Evolutionary conservation across 2,329 filamentous ascomycete species (phyloP).

Genomic region (Cryphonectria carpinicola): DNA sequence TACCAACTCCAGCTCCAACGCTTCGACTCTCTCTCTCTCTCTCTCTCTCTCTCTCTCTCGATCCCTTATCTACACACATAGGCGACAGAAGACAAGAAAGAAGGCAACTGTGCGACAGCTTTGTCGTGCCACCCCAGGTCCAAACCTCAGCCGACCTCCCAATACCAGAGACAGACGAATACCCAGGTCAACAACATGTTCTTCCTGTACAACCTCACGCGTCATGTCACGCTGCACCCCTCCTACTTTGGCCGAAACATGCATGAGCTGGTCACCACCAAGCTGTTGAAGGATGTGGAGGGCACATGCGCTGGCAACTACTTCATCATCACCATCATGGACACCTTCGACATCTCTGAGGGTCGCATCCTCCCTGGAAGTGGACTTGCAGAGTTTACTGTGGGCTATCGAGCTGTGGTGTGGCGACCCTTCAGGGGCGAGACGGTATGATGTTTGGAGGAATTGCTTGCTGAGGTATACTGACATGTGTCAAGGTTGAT

Average conservation of each 20-base stretch:
- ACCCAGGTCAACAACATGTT: slow-evolving; percentile 71
- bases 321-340: slow-evolving; percentile 98
- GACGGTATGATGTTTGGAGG: slow-evolving; percentile 67
- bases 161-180: neutral
- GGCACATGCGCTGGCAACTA: slow-evolving; percentile 94
- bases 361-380: slow-evolving; percentile 90
- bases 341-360: slow-evolving; percentile 92
- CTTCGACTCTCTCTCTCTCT: no score
- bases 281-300: slow-evolving; percentile 90
- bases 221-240: slow-evolving; percentile 91
- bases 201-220: slow-evolving; percentile 96
- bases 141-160: neutral
- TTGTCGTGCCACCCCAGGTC: slow-evolving; percentile 6
- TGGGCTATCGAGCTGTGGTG: slow-evolving; percentile 92
- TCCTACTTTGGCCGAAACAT: slow-evolving; percentile 97
- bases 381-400: slow-evolving; percentile 90
- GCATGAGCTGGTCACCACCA: slow-evolving; percentile 85
- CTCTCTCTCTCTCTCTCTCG: no score
- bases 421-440: slow-evolving; percentile 98
- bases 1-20: neutral
- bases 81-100: neutral
- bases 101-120: neutral
- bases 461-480: slow-evolving; percentile 18
- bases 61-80: neutral
- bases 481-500: slow-evolving; percentile 69